A percentile compares a stretch with the other conserved stretches of the same genome.
phyloP scores from a whole-genome alignment of 2,329 filamentous ascomycete genomes.

The Nemania sp. region DNA sequence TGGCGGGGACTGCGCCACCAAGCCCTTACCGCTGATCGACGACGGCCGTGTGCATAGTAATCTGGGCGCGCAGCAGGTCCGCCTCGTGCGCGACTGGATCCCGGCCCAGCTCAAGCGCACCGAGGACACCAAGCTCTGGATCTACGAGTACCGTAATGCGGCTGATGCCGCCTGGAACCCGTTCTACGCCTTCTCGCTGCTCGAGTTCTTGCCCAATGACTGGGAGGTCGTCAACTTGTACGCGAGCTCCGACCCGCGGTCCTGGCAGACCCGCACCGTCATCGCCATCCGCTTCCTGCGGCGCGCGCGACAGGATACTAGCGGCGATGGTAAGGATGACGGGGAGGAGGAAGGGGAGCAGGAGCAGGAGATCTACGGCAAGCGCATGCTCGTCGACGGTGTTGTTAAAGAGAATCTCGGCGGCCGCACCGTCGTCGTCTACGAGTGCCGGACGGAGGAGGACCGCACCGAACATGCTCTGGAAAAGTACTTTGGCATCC shows the following conservation, averaged over 20 bases:
- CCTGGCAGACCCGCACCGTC: conserved; percentile 58
- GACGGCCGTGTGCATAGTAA: conserved; percentile 49
- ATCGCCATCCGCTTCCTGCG: conserved; percentile 57
- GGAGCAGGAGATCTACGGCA: conserved; percentile 56
- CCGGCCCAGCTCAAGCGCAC: conserved; percentile 46
- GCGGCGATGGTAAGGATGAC: conserved; percentile 42
- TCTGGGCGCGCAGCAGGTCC: conserved; percentile 54
- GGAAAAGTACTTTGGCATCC: conserved; percentile 26
- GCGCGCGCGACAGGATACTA: conserved; percentile 36
- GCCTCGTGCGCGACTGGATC: conserved; percentile 46
- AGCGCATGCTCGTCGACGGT: conserved; percentile 54
- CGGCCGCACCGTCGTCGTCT: conserved; percentile 53
- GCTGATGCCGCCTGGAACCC: conserved; percentile 56
- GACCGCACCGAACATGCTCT: conserved; percentile 28
- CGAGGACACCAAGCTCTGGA: conserved; percentile 57
- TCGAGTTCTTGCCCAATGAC: conserved; percentile 64
- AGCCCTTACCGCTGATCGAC: conserved; percentile 58
- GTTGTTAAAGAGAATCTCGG: conserved; percentile 57
- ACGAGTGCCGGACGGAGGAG: conserved; percentile 51
- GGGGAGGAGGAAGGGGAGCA: too few species aligned
- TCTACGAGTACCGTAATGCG: conserved; percentile 62
- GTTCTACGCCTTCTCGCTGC: conserved; percentile 67
- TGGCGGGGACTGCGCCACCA: conserved; percentile 62
- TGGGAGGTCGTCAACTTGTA: conserved; percentile 63
- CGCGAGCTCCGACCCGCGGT: conserved; percentile 52